Base-by-base conservation (phyloP, 202 grass and related monocot genomes). In the Setaria viridis region DNA sequence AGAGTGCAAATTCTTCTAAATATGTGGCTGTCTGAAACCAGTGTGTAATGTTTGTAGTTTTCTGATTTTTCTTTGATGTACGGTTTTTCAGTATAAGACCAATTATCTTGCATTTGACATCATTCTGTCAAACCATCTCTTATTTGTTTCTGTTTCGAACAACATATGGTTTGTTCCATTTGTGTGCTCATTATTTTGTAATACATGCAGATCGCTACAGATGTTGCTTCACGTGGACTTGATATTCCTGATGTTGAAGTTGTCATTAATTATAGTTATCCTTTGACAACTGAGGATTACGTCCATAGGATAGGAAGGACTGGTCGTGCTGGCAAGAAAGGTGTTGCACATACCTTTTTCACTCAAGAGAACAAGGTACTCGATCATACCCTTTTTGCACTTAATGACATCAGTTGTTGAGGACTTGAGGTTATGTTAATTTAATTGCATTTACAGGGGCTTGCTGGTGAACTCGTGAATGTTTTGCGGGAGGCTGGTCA, bases 231-330 rank as follows among this genome's bases (percentile, higher is more conserved):
- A 41, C 90, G 93, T 50, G 97, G 97, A 87, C 89, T 99, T 89
- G 93, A 99, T 91, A 96, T 99, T 86, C 93, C 93, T 88, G 97
- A 99, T 85, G 97, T 99, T 5, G 93, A 99, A 89, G 91, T 95
- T 65, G 96, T 96, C 57, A 96, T 99, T 74, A 99, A 99, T 81
- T 99, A 99, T 87, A 99, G 96, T 70, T 99, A 90, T 87, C 96
- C 96, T 87, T 91, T 99, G 81, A 99, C 96, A 17, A 99, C 96
- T 6, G 96, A 99, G 77, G 96, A 99, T 68, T 99, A 99, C 19
- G 93, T 99, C 76, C 96, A 99, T 70, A 94, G 96, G 62, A 99
- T 99, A 72, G 96, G 96, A 64, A 94, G 96, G 79, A 99, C 91
- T 62, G 93, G 93, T 62, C 93, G 96, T 88, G 93, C 93, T 62